Evolutionary conservation across 73 alveolate species (phyloP).

Genomic region (Symbiodinium natans): DNA sequence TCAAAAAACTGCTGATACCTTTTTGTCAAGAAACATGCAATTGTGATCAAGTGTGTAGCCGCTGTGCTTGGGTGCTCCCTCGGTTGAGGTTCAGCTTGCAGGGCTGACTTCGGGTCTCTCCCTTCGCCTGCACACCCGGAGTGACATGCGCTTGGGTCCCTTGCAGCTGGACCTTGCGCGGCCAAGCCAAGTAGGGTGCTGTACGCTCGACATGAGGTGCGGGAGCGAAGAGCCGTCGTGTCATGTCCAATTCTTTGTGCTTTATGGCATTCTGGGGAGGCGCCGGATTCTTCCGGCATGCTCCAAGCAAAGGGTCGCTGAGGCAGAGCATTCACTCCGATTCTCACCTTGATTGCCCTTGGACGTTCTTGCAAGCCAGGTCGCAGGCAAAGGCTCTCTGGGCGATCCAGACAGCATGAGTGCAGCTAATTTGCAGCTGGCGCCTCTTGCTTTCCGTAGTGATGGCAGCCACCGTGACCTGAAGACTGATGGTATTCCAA

Average conservation of each 20-base stretch:
- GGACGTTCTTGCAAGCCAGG: no score
- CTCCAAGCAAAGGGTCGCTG: background rate
- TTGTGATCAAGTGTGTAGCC: no score
- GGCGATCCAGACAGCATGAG: no score
- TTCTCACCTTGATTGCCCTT: no score
- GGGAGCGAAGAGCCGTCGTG: background rate
- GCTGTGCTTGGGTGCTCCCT: background rate
- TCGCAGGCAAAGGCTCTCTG: background rate
- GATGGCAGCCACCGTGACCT: no score
- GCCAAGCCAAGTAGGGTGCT: constrained; percentile 25
- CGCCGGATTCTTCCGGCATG: constrained; percentile 7
- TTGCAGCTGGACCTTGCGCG: constrained; percentile 55
- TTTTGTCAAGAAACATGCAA: no score
- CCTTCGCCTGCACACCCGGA: background rate
- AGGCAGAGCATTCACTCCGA: no score
- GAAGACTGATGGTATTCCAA: no score
- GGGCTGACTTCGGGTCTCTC: background rate
- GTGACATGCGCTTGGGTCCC: constrained; percentile 50
- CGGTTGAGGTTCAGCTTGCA: background rate
- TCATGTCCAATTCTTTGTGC: background rate
- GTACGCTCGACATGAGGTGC: constrained; percentile 42
- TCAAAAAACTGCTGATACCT: background rate
- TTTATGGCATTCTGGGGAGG: background rate
- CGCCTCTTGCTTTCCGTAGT: no score
- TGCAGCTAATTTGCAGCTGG: background rate